Evolutionary conservation across 2,329 filamentous ascomycete genomes (phyloP).

Genomic region (Paracamarosporium sp.): DNA sequence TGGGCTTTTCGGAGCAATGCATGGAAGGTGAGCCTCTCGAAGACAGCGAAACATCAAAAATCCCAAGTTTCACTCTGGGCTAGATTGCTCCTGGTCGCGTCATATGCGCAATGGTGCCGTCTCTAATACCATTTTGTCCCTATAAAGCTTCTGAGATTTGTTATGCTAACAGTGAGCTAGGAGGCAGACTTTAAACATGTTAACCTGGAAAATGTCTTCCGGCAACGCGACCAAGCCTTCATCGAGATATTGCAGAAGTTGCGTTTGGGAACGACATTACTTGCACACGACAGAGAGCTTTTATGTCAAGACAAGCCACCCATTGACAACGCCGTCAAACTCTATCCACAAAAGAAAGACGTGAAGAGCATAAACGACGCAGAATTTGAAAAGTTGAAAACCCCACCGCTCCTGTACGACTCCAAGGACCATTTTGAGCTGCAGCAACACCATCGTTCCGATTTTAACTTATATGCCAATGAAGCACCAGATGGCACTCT

Average conservation of each 20-base stretch:
- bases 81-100: too few relatives aligned
- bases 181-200: conserved; percentile 61
- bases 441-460: conserved; percentile 37
- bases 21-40: conserved; percentile 50
- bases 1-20: conserved; percentile 66
- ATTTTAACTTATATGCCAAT: conserved; percentile 20
- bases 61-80: background rate
- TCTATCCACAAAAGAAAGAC: conserved; percentile 52
- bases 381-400: conserved; percentile 40
- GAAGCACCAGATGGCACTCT: conserved; percentile 26
- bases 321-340: conserved; percentile 51
- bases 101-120: background rate
- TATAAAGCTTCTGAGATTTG: background rate
- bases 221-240: conserved; percentile 63
- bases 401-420: conserved; percentile 28
- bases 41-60: too few relatives aligned
- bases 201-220: conserved; percentile 62
- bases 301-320: conserved; percentile 56
- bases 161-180: background rate
- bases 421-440: conserved; percentile 53
- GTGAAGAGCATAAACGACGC: conserved; percentile 42
- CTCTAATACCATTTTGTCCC: background rate
- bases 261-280: conserved; percentile 54
- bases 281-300: conserved; percentile 45
- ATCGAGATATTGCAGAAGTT: conserved; percentile 63